Base-by-base conservation (phyloP, 768 basidiomycete species). In the Psilocybe azurescens region DNA sequence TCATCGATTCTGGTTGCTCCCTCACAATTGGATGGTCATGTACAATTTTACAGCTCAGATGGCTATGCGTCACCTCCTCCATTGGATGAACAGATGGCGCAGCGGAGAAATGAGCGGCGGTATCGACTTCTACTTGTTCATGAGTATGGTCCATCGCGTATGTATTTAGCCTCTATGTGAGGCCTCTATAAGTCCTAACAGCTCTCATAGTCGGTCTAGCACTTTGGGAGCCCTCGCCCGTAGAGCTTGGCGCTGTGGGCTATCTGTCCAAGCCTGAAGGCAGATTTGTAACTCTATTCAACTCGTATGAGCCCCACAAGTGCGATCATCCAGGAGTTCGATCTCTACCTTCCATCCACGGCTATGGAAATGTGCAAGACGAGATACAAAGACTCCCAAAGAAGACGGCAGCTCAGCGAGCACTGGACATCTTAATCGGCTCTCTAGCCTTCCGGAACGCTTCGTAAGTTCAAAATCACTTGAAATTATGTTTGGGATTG, bases 181-280 rank as follows among this genome's bases (percentile, higher is more conserved):
- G 24, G 24, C 24, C 24, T 24, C 24, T 41, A 13, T 24, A 46
- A 5, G 24, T 41, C 28, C 59, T 28, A 53, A 56, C 53, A 47
- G 24, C 53, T 41, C 33, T 61, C 16, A 54, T 51, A 89, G 88
- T 92, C 58, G 83, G 80, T 1, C 73, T 89, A 18, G 89, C 93
- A 9, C 77, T 94, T 6, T 95, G 92, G 93, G 78, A 77, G 3
- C 93, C 93, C 2, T 78, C 83, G 0, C 81, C 71, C 2, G 82
- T 94, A 0, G 72, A 78, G 5, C 74, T 93, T 1, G 94, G 93
- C n/a, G 86, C 88, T 2, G 88, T 95, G 1, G 93, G 94, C 5
- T 95, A 89, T 72, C 75, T 93, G 20, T 81, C 77, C 20, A 92
- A 87, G 66, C 85, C 89, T 2, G 71, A 73, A 28, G 94, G 93